phyloP scores from a whole-genome alignment of 73 alveolate genomes.

The Stentor coeruleus region DNA sequence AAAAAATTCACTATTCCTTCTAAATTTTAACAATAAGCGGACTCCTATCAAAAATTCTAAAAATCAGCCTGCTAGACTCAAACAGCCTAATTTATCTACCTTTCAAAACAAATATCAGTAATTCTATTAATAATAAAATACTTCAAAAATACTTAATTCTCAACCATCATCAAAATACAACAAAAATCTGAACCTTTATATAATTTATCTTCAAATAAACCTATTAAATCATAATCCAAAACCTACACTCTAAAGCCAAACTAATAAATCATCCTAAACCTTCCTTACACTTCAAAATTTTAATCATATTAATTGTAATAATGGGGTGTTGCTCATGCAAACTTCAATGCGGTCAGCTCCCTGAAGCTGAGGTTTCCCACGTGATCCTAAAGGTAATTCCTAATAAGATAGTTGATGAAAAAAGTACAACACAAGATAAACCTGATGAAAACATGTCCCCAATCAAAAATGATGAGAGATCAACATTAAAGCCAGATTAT shows the following conservation, averaged over 20 bases:
- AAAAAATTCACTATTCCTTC: no score
- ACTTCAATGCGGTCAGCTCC: background rate
- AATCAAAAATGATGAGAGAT: background rate
- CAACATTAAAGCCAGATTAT: background rate
- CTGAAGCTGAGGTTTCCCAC: background rate
- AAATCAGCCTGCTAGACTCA: no score
- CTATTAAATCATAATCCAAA: no score
- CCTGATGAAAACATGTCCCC: background rate
- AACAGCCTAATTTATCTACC: no score
- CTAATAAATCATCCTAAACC: no score
- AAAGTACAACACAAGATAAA: no score
- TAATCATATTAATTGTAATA: background rate
- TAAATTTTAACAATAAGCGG: no score
- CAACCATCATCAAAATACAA: slow-evolving; percentile 37
- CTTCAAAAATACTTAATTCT: no score
- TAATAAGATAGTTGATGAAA: background rate
- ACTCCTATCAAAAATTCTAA: no score
- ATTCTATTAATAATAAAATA: no score
- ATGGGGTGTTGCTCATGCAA: background rate
- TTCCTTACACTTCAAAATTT: no score
- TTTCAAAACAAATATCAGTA: no score
- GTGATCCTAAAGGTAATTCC: background rate
- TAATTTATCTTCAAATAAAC: background rate
- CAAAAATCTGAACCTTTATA: slow-evolving; percentile 49
- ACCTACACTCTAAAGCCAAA: background rate